A percentile compares a stretch with the other conserved stretches of the same genome.
Evolutionary conservation across 192 early-diverging fungal genomes (phyloP).

Genomic region (Coemansia sp.): DNA sequence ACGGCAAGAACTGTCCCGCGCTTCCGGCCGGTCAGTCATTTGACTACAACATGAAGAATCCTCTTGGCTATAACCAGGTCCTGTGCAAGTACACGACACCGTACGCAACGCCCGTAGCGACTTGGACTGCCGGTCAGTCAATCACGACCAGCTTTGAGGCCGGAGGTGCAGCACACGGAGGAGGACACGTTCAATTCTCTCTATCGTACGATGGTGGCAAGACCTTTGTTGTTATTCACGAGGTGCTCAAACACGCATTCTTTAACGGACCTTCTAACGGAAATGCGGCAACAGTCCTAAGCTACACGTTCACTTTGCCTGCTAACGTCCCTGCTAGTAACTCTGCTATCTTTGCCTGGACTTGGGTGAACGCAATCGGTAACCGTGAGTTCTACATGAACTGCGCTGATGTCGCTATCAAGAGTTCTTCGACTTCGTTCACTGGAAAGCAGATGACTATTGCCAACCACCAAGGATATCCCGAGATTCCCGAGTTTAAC

Average conservation of each 20-base stretch:
- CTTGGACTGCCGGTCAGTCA: slow-evolving; percentile 52
- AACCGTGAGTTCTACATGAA: slow-evolving; percentile 76
- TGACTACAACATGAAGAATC: slow-evolving; percentile 52
- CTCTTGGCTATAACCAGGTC: slow-evolving; percentile 25
- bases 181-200: slow-evolving; percentile 63
- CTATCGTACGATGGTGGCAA: slow-evolving; percentile 59
- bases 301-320: slow-evolving; percentile 46
- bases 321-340: slow-evolving; percentile 23
- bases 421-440: slow-evolving; percentile 33
- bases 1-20: slow-evolving; percentile 25
- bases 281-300: slow-evolving; percentile 17
- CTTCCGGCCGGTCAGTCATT: slow-evolving; percentile 31
- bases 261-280: slow-evolving; percentile 6
- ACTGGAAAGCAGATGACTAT: slow-evolving; percentile 57
- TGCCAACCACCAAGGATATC: slow-evolving; percentile 57
- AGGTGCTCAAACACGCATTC: slow-evolving; percentile 55
- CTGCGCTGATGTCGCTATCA: slow-evolving; percentile 70
- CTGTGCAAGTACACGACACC: slow-evolving; percentile 47
- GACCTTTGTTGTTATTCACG: slow-evolving; percentile 55
- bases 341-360: slow-evolving; percentile 20
- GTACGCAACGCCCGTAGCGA: slow-evolving; percentile 23
- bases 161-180: slow-evolving; percentile 50
- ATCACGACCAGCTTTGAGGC: slow-evolving; percentile 43
- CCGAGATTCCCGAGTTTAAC: slow-evolving; percentile 56
- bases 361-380: slow-evolving; percentile 30